Evolutionary conservation across 768 basidiomycete species (phyloP).

Genomic region (Melanogaster broomeanus): DNA sequence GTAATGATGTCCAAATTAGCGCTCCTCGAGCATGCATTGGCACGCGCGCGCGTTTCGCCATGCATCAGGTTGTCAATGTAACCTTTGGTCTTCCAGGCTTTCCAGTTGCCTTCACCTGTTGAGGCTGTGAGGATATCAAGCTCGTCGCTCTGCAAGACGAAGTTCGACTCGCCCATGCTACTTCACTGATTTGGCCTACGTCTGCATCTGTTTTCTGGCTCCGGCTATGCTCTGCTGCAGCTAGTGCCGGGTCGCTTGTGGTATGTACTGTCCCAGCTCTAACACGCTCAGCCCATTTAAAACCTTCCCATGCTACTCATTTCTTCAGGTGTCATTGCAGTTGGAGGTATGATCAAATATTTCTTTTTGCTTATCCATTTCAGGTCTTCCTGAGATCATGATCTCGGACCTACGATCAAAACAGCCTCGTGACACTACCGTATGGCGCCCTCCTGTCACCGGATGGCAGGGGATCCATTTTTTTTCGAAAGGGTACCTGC

Average conservation of each 20-base stretch:
- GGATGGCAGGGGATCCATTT: background rate
- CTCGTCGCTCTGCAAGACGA: background rate
- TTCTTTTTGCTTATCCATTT: background rate
- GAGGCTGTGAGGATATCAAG: too few relatives aligned
- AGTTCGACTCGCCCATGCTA: background rate
- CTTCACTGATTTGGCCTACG: background rate
- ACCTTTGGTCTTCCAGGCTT: too few relatives aligned
- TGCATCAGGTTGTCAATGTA: too few relatives aligned
- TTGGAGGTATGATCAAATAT: background rate
- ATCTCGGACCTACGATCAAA: background rate
- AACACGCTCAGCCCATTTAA: background rate
- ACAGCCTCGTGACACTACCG: background rate
- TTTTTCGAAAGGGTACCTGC: too few relatives aligned
- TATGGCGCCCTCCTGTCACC: background rate
- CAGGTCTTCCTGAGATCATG: background rate
- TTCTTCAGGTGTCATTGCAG: background rate
- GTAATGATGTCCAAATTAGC: too few relatives aligned
- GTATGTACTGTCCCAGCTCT: background rate
- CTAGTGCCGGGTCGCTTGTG: background rate
- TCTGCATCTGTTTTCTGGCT: background rate
- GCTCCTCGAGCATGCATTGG: too few relatives aligned
- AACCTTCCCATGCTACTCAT: background rate
- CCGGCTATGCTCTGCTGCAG: background rate
- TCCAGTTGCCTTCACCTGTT: background rate
- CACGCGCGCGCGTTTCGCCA: too few relatives aligned